These are phyloP conservation scores for Neurospora sp. DNA, from an alignment of 2,329 filamentous ascomycete species.

Conservation along the genomic window DNA sequence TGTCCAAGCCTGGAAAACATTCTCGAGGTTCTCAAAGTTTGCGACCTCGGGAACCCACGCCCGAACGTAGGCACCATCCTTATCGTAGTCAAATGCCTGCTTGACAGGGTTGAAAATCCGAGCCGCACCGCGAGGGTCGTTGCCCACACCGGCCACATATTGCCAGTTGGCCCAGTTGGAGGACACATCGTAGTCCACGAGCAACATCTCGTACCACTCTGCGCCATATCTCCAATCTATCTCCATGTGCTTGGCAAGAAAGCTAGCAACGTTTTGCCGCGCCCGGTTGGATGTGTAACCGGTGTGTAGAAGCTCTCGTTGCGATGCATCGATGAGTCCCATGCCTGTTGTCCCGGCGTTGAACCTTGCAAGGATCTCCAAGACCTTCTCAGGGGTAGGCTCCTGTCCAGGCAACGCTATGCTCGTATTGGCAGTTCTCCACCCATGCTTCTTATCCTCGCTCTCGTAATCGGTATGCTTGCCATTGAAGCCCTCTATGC, in stretches of 20 bases:
- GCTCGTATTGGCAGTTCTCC: slow-evolving; percentile 35
- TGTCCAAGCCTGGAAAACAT: slow-evolving; percentile 64
- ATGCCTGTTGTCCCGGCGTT: slow-evolving; percentile 62
- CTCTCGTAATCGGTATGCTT: slow-evolving; percentile 35
- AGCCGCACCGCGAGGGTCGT: slow-evolving; percentile 61
- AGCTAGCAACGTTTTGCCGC: slow-evolving; percentile 67
- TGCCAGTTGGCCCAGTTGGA: slow-evolving; percentile 81
- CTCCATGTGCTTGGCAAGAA: slow-evolving; percentile 60
- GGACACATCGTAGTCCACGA: slow-evolving; percentile 67
- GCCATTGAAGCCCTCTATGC: slow-evolving; percentile 51
- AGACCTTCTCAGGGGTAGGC: slow-evolving; percentile 33
- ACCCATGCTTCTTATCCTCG: slow-evolving; percentile 26
- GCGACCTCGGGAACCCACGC: slow-evolving; percentile 63
- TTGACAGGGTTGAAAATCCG: slow-evolving; percentile 78
- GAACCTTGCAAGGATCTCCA: slow-evolving; percentile 46
- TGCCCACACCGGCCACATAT: slow-evolving; percentile 70
- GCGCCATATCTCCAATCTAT: slow-evolving; percentile 76
- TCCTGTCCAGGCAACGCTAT: slow-evolving; percentile 26
- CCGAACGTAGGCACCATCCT: slow-evolving; percentile 58
- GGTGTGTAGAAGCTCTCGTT: slow-evolving; percentile 64
- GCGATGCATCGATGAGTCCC: slow-evolving; percentile 67
- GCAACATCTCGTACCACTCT: slow-evolving; percentile 70
- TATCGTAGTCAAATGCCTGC: slow-evolving; percentile 70
- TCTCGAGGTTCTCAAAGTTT: slow-evolving; percentile 38
- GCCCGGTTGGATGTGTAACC: slow-evolving; percentile 72